These are phyloP conservation scores for Penicillium sp. DNA, from an alignment of 2,329 filamentous ascomycete species.

Conservation along the genomic window DNA sequence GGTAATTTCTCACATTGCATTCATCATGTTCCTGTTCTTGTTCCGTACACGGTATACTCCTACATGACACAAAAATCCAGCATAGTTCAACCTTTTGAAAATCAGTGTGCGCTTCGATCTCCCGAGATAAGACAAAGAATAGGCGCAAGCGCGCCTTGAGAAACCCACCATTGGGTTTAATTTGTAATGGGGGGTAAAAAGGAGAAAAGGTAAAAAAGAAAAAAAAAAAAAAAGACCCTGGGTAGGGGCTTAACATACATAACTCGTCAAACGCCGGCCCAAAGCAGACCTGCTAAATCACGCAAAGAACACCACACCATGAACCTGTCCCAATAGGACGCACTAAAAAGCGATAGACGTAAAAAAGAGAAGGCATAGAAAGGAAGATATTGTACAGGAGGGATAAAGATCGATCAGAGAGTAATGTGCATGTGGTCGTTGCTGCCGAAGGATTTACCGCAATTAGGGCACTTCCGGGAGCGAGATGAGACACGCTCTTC, in stretches of 20 bases:
- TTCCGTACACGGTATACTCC: slow-evolving; percentile 30
- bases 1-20: slow-evolving; percentile 17
- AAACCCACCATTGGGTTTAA: slow-evolving; percentile 1
- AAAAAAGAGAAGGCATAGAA: slow-evolving; percentile 14
- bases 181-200: slow-evolving; percentile 9
- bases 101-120: slow-evolving; percentile 15
- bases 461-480: slow-evolving; percentile 92
- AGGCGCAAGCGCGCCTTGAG: slow-evolving; percentile 7
- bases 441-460: slow-evolving; percentile 85
- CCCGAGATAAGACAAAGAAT: too few species aligned
- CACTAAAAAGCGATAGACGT: slow-evolving; percentile 17
- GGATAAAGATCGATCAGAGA: slow-evolving; percentile 34
- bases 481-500: slow-evolving; percentile 85
- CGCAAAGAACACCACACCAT: slow-evolving; percentile 39
- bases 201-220: slow-evolving; percentile 17
- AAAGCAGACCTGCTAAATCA: slow-evolving; percentile 34
- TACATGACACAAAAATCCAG: slow-evolving; percentile 32
- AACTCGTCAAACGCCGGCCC: slow-evolving; percentile 35
- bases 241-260: slow-evolving; percentile 12
- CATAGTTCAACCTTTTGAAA: slow-evolving; percentile 11
- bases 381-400: slow-evolving; percentile 37
- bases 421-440: slow-evolving; percentile 76
- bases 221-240: slow-evolving; percentile 17
- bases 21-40: slow-evolving; percentile 25
- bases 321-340: slow-evolving; percentile 31